Percentiles rank a stretch among this genome's conserved stretches.
Conservation (phyloP, 2,329 filamentous ascomycete genomes). For the Botryotinia globosa region DNA sequence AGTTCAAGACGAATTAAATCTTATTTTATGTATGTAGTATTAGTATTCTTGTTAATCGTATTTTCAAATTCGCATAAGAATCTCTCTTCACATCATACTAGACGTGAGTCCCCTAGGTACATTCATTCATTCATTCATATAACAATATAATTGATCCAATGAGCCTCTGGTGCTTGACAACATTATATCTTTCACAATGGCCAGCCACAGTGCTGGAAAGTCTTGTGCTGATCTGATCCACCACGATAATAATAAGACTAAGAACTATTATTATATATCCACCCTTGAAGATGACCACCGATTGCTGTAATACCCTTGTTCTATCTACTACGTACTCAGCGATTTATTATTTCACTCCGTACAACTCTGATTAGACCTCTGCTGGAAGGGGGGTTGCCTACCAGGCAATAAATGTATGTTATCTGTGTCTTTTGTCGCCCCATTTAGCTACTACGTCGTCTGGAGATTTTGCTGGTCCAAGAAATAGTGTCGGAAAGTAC, state of each 20-base stretch:
- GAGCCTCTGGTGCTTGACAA: too few relatives aligned
- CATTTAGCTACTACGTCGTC: neutral
- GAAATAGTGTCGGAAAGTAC: neutral
- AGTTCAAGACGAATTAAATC: neutral
- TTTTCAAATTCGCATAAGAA: neutral
- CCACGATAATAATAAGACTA: neutral
- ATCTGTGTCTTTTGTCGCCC: neutral
- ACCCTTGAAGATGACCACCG: neutral
- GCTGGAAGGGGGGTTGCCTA: too few relatives aligned
- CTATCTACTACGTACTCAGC: neutral
- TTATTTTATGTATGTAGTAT: neutral
- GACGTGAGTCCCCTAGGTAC: too few relatives aligned
- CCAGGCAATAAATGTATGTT: neutral
- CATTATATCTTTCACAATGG: neutral
- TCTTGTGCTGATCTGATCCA: neutral
- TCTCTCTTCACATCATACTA: neutral
- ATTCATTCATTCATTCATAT: neutral
- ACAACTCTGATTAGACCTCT: neutral
- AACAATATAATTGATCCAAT: neutral
- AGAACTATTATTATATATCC: neutral
- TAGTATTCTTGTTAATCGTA: neutral
- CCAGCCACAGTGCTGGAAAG: neutral
- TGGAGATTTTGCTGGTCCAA: neutral
- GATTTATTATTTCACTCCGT: neutral
- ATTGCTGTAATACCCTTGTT: neutral